Conservation (phyloP, 2,329 filamentous ascomycete species). For the Chaetomium olivaceum region DNA sequence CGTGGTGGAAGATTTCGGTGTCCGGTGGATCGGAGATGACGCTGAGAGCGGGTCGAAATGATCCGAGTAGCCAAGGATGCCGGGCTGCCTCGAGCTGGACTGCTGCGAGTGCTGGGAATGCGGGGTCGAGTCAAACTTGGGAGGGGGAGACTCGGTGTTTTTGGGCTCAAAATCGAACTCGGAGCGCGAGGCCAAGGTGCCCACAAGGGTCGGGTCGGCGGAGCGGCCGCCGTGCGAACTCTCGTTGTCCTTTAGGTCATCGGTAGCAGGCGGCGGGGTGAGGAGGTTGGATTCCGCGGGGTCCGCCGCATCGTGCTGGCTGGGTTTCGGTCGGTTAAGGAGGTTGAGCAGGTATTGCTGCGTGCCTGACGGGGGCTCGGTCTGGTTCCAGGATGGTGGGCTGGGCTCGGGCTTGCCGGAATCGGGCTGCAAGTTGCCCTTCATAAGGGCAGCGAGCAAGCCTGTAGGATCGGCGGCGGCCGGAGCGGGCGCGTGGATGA, state of each 20-base stretch:
- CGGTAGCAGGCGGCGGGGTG: constrained; percentile 48
- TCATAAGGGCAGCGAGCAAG: constrained; percentile 61
- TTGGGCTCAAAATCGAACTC: constrained; percentile 36
- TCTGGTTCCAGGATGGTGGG: constrained; percentile 46
- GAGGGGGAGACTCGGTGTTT: constrained; percentile 30
- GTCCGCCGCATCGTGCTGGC: constrained; percentile 56
- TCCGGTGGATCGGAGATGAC: constrained; percentile 45
- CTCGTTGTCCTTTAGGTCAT: constrained; percentile 34
- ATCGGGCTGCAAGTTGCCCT: constrained; percentile 55
- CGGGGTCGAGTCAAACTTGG: constrained; percentile 33
- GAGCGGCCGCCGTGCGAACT: constrained; percentile 29
- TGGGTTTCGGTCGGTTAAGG: constrained; percentile 74
- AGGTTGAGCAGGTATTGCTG: constrained; percentile 85
- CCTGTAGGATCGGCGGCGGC: constrained; percentile 58
- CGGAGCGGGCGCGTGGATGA: constrained; percentile 59
- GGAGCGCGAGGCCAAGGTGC: constrained; percentile 32
- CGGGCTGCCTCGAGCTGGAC: constrained; percentile 22
- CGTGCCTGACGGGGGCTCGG: constrained; percentile 64
- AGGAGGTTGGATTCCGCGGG: constrained; percentile 46
- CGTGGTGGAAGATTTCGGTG: constrained; percentile 44
- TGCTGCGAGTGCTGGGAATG: constrained; percentile 35
- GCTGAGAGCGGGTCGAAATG: constrained; percentile 46
- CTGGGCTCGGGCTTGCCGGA: constrained; percentile 42
- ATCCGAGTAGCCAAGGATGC: constrained; percentile 40
- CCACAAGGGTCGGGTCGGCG: constrained; percentile 31